phyloP scores from a whole-genome alignment of 495 filamentous ascomycete genomes.

The Penicilliopsis zonata region DNA sequence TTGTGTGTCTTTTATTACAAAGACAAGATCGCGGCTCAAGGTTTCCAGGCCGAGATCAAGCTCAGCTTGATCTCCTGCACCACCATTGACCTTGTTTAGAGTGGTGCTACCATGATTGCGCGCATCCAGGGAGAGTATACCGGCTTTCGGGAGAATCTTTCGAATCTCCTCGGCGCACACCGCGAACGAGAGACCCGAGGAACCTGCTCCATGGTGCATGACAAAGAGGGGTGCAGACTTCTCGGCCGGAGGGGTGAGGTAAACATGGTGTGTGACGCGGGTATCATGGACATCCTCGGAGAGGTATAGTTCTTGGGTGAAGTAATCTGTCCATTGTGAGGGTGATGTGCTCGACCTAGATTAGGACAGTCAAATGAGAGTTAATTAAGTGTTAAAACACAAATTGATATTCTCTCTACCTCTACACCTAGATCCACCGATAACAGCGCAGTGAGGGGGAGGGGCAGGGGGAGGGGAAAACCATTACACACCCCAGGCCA shows the following conservation, averaged over 20 bases:
- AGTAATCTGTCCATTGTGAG: conserved; percentile 80
- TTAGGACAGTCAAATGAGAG: not conserved
- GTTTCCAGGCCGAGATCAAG: conserved; percentile 55
- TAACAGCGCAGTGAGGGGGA: conserved; percentile 1
- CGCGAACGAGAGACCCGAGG: conserved; percentile 79
- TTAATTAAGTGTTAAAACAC: not conserved
- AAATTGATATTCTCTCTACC: too few species aligned
- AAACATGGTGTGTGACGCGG: conserved; percentile 67
- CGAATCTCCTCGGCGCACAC: conserved; percentile 65
- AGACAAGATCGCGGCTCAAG: conserved; percentile 59
- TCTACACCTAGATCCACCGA: too few species aligned
- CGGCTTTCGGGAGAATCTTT: conserved; percentile 66
- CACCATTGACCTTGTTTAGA: conserved; percentile 7
- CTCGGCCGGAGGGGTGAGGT: conserved; percentile 51
- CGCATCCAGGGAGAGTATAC: conserved; percentile 74
- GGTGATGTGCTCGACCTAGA: conserved; percentile 18
- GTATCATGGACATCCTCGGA: conserved; percentile 25
- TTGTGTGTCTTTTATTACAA: conserved; percentile 53
- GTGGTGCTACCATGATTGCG: conserved; percentile 73
- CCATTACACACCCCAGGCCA: conserved; percentile 40
- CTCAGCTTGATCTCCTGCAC: conserved; percentile 22
- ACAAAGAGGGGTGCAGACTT: conserved; percentile 67
- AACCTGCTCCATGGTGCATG: conserved; percentile 82
- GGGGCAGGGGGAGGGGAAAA: conserved; percentile 4
- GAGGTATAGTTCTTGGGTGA: conserved; percentile 72